A percentile compares a stretch with the other conserved stretches of the same genome.
Evolutionary conservation across 495 filamentous ascomycete species (phyloP).

Genomic region (Chaetomidium leptoderma): DNA sequence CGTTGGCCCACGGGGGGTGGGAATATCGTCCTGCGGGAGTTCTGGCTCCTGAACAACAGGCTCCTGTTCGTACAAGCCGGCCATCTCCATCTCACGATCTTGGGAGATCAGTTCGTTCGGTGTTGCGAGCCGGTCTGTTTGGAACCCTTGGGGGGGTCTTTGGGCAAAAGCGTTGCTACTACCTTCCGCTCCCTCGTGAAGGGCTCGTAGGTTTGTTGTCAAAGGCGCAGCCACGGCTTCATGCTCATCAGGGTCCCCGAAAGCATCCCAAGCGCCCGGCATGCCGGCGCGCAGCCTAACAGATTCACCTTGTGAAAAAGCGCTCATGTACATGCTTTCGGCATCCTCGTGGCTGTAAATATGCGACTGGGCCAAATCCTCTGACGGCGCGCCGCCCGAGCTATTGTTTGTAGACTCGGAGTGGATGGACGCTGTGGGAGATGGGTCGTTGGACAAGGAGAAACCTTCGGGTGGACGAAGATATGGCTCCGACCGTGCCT

Average conservation of each 20-base stretch:
- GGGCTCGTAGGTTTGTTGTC: background rate
- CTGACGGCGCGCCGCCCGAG: conserved; percentile 21
- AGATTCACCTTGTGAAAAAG: conserved; percentile 43
- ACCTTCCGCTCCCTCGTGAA: background rate
- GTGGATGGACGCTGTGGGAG: conserved; percentile 21
- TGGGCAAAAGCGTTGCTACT: background rate
- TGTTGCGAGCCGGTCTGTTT: background rate
- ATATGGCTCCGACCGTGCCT: conserved; percentile 38
- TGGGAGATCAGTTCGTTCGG: background rate
- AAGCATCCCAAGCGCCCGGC: conserved; percentile 59
- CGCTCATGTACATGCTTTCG: conserved; percentile 89
- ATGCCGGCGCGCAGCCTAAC: conserved; percentile 45
- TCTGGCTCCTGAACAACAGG: conserved; percentile 12
- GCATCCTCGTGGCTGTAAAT: conserved; percentile 88
- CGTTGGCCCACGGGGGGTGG: conserved; percentile 46
- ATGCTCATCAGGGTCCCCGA: conserved; percentile 11
- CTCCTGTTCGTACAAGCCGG: background rate
- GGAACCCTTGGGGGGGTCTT: background rate
- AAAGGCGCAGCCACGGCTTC: background rate
- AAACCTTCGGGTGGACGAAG: conserved; percentile 25
- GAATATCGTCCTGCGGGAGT: conserved; percentile 31
- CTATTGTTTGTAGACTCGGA: conserved; percentile 28
- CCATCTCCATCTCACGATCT: background rate
- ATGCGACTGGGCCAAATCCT: conserved; percentile 65
- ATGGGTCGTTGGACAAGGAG: conserved; percentile 14